A percentile compares a stretch with the other conserved stretches of the same genome.
Conservation (phyloP, 768 basidiomycete genomes). For the Lentinula lateritia region DNA sequence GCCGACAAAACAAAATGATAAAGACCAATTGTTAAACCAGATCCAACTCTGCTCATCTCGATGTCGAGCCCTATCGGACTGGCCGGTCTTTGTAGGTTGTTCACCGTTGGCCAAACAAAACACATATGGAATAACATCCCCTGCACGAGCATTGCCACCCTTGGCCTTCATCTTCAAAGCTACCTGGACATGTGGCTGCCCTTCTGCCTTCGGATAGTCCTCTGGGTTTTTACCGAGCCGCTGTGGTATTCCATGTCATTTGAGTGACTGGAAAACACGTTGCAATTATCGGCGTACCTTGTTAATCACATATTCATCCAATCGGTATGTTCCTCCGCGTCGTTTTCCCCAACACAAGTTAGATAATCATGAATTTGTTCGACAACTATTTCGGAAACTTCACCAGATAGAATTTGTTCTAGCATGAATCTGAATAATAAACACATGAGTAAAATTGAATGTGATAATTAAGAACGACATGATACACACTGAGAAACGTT, state of each 20-base stretch:
- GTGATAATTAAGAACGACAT: neutral
- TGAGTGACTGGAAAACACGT: neutral
- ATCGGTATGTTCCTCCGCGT: conserved; percentile 63
- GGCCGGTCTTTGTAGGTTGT: conserved; percentile 63
- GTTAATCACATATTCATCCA: conserved; percentile 94
- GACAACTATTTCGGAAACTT: conserved; percentile 83
- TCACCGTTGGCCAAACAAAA: conserved; percentile 81
- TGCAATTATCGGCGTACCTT: conserved; percentile 50
- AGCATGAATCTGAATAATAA: conserved; percentile 65
- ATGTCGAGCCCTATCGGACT: conserved; percentile 89
- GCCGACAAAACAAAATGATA: conserved; percentile 70
- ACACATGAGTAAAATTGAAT: neutral
- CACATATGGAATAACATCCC: conserved; percentile 94
- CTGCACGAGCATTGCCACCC: conserved; percentile 72
- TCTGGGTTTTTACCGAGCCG: conserved; percentile 95
- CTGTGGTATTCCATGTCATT: conserved; percentile 30
- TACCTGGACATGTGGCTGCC: conserved; percentile 95
- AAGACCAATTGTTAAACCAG: conserved; percentile 70
- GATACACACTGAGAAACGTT: conserved; percentile 78
- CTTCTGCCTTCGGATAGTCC: conserved; percentile 94
- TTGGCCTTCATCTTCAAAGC: conserved; percentile 85
- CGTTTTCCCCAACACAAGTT: conserved; percentile 62
- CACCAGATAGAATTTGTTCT: conserved; percentile 87
- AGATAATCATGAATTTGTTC: conserved; percentile 93
- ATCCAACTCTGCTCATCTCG: conserved; percentile 82